These are phyloP conservation scores for Eucalyptus urophylla DNA, from an alignment of 345 rosid genomes.

Conservation along the genomic window DNA sequence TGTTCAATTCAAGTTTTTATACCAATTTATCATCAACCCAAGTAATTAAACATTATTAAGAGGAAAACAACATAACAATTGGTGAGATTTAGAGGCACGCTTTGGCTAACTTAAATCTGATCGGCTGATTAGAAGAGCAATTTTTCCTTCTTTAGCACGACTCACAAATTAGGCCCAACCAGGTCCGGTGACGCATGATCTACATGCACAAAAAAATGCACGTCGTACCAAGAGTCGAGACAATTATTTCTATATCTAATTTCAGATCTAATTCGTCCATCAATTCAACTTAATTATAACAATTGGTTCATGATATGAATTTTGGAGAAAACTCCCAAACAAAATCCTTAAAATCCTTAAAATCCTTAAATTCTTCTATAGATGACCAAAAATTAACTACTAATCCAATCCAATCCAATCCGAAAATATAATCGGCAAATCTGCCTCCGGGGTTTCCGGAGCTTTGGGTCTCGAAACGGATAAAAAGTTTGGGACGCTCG, in stretches of 20 bases:
- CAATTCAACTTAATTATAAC: background rate
- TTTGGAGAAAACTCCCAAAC: background rate
- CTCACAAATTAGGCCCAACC: background rate
- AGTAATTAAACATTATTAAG: background rate
- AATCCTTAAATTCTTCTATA: background rate
- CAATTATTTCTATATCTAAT: accelerated
- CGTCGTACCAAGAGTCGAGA: accelerated
- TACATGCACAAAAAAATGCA: background rate
- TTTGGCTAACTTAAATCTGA: background rate
- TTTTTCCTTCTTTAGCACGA: background rate
- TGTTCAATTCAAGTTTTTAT: background rate
- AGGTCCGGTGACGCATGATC: accelerated
- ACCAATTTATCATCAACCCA: background rate
- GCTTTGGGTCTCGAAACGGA: background rate
- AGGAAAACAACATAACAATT: background rate
- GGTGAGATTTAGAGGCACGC: too few species aligned
- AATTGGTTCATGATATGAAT: accelerated
- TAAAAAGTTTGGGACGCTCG: background rate
- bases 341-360: too few species aligned
- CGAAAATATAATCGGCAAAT: background rate
- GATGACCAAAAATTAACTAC: background rate
- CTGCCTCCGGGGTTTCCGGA: background rate
- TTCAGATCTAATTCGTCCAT: accelerated
- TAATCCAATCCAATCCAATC: background rate
- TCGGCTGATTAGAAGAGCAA: background rate